Conservation (phyloP, 306 rosid genomes). For the Chamaecrista fasciculata region DNA sequence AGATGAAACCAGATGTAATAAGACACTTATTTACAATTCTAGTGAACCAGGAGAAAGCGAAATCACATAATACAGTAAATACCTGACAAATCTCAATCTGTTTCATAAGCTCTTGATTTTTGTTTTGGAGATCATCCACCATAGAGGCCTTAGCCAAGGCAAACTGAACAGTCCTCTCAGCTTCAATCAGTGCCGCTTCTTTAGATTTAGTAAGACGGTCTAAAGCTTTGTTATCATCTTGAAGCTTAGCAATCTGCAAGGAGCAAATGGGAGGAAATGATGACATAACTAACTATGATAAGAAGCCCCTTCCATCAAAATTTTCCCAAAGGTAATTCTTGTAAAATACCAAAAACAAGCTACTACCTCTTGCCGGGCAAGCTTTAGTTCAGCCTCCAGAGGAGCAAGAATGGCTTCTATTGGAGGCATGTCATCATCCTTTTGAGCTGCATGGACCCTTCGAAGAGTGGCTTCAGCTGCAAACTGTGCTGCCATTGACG, state of each 20-base stretch:
- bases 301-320: slow-evolving; percentile 5
- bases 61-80: slow-evolving; percentile 17
- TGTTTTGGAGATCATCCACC: slow-evolving; percentile 99
- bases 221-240: slow-evolving; percentile 95
- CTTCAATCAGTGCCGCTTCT: slow-evolving; percentile 97
- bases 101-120: slow-evolving; percentile 94
- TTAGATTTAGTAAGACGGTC: slow-evolving; percentile 98
- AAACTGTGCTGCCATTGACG: slow-evolving; percentile 99
- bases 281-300: slow-evolving; percentile 18
- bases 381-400: slow-evolving; percentile 98
- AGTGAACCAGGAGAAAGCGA: background rate
- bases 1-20: slow-evolving; percentile 14
- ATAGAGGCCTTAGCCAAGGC: slow-evolving; percentile 98
- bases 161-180: slow-evolving; percentile 93
- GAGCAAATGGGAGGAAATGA: slow-evolving; percentile 32
- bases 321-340: slow-evolving; percentile 9
- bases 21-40: slow-evolving; percentile 3
- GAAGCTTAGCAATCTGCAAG: slow-evolving; percentile 92
- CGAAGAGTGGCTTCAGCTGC: slow-evolving; percentile 99
- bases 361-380: slow-evolving; percentile 90
- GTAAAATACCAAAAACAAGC: slow-evolving; percentile 12
- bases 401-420: slow-evolving; percentile 99
- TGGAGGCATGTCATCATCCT: slow-evolving; percentile 99
- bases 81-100: slow-evolving; percentile 99
- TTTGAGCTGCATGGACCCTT: slow-evolving; percentile 99